Conservation (phyloP, 176 grass and related monocot species). For the Melocanna baccifera region DNA sequence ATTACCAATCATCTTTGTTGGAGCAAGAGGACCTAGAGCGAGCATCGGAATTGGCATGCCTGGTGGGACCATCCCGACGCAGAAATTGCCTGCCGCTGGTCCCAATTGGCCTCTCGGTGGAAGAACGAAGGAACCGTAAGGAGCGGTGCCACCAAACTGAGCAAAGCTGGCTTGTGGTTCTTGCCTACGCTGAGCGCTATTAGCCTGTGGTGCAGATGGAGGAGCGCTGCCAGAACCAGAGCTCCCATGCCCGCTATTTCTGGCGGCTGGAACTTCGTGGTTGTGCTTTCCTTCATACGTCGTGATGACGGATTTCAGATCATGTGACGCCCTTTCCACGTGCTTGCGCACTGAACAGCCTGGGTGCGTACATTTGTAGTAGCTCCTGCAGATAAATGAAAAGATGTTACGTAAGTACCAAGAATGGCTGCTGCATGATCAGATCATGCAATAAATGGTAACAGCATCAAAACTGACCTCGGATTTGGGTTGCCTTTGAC, state of each 20-base stretch:
- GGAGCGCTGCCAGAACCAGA: slow-evolving; percentile 14
- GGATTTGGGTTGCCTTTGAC: slow-evolving; percentile 99
- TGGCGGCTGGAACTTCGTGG: slow-evolving; percentile 93
- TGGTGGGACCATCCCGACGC: slow-evolving; percentile 50
- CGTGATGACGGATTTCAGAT: slow-evolving; percentile 97
- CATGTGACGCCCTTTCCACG: slow-evolving; percentile 92
- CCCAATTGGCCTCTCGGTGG: slow-evolving; percentile 48
- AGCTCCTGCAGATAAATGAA: slow-evolving; percentile 67
- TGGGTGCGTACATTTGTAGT: slow-evolving; percentile 92
- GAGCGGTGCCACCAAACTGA: slow-evolving; percentile 35
- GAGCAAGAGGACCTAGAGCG: slow-evolving; percentile 34
- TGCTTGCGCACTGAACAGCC: slow-evolving; percentile 94
- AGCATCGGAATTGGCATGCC: slow-evolving; percentile 67
- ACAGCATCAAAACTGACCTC: slow-evolving; percentile 41
- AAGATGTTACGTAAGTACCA: background rate
- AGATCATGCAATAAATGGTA: background rate
- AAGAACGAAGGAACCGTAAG: slow-evolving; percentile 53
- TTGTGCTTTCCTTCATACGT: slow-evolving; percentile 95
- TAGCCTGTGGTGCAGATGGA: slow-evolving; percentile 25
- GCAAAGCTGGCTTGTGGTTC: slow-evolving; percentile 35
- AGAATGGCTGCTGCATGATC: background rate
- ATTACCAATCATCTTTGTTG: slow-evolving; percentile 37
- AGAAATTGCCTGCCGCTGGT: slow-evolving; percentile 40
- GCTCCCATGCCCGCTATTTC: slow-evolving; percentile 59
- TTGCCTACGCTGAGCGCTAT: slow-evolving; percentile 37